These are phyloP conservation scores for Karstenula rhodostoma DNA, from an alignment of 2,329 filamentous ascomycete species.

Conservation along the genomic window DNA sequence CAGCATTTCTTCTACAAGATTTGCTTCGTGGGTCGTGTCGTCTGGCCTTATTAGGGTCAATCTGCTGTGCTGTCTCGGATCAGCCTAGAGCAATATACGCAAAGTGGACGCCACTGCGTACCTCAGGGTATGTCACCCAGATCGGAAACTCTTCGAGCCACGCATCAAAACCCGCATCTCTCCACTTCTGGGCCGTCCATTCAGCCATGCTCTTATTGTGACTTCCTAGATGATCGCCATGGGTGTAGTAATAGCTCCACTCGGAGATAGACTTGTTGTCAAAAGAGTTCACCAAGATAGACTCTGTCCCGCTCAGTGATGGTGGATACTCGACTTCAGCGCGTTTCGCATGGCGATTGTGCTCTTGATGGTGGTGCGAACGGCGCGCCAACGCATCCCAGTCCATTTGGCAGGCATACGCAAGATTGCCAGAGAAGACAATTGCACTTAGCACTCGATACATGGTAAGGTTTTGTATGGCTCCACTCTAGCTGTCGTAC, in stretches of 20 bases:
- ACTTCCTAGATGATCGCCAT: conserved; percentile 36
- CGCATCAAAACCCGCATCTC: conserved; percentile 29
- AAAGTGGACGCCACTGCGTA: background rate
- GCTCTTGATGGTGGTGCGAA: conserved; percentile 20
- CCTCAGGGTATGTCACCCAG: conserved; percentile 32
- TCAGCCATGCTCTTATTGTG: conserved; percentile 42
- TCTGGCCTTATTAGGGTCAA: conserved; percentile 24
- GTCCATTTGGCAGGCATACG: conserved; percentile 29
- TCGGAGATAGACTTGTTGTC: conserved; percentile 38
- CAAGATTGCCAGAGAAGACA: conserved; percentile 19
- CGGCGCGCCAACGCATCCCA: conserved; percentile 27
- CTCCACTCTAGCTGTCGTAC: background rate
- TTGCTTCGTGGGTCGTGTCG: conserved; percentile 25
- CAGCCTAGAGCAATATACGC: background rate
- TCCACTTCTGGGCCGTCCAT: conserved; percentile 35
- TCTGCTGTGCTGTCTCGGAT: conserved; percentile 17
- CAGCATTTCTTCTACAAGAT: conserved; percentile 30
- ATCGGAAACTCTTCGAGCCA: conserved; percentile 29
- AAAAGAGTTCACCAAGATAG: conserved; percentile 42
- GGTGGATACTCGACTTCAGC: conserved; percentile 28
- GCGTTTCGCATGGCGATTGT: conserved; percentile 26
- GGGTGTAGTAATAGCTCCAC: conserved; percentile 34
- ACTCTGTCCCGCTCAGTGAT: conserved; percentile 30
- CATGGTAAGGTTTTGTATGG: conserved; percentile 12
- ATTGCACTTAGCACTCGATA: conserved; percentile 14